Percentiles rank a stretch among this genome's conserved stretches.
Evolutionary conservation across 2,329 filamentous ascomycete genomes (phyloP).

Genomic region (Dryadomyces sulphureus): DNA sequence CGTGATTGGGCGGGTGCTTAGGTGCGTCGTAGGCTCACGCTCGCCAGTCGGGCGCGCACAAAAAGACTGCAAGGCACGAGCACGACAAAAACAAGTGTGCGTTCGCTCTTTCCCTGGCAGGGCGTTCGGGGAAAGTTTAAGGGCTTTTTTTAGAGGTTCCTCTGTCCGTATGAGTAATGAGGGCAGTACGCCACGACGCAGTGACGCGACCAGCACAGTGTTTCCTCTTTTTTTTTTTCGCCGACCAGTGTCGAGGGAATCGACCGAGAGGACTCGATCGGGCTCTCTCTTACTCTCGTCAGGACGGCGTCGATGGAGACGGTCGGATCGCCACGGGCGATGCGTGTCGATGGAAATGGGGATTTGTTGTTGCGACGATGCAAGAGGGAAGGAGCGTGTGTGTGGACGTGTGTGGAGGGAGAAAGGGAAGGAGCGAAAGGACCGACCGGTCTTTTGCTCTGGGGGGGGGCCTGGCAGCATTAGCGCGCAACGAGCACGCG

Average conservation of each 20-base stretch:
- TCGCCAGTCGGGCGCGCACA: not conserved
- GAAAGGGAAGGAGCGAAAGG: not conserved
- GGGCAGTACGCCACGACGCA: too few species aligned
- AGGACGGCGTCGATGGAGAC: not conserved
- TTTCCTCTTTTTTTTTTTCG: too few species aligned
- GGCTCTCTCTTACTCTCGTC: too few species aligned
- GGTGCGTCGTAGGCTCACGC: not conserved
- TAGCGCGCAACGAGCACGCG: not conserved
- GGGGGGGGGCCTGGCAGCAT: not conserved
- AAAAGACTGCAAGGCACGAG: not conserved
- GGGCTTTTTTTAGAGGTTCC: too few species aligned
- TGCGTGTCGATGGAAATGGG: not conserved
- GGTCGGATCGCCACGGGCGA: not conserved
- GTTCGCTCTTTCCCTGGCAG: too few species aligned
- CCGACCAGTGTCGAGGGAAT: too few species aligned
- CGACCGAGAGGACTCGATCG: too few species aligned
- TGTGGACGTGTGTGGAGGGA: too few species aligned
- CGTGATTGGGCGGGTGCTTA: not conserved
- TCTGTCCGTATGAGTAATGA: too few species aligned
- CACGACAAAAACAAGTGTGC: not conserved
- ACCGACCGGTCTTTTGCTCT: not conserved
- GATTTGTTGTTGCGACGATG: not conserved
- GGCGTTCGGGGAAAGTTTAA: too few species aligned
- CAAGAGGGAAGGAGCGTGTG: not conserved
- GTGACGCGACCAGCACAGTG: too few species aligned